Evolutionary conservation across 768 basidiomycete genomes (phyloP).

Genomic region (Kwoniella sp.): DNA sequence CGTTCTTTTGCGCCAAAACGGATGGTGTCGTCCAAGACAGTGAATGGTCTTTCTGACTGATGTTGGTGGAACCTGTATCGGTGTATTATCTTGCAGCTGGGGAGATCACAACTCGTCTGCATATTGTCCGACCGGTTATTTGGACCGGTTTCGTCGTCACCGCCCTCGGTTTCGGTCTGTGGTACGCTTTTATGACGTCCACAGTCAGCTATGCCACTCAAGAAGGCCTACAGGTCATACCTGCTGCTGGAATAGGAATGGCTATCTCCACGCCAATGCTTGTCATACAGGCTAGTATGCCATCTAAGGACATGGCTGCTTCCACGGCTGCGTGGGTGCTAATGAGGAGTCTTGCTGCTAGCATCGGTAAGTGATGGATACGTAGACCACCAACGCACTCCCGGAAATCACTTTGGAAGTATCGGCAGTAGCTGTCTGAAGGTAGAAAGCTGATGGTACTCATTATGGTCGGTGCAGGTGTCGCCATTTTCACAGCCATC

Average conservation of each 20-base stretch:
- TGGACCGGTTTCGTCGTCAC: slow-evolving; percentile 46
- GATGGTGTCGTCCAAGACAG: not conserved
- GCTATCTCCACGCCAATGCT: slow-evolving; percentile 48
- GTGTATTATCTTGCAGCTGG: slow-evolving; percentile 36
- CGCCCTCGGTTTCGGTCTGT: slow-evolving; percentile 38
- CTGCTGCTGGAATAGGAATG: slow-evolving; percentile 42
- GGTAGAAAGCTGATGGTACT: not conserved
- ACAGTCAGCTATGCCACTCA: slow-evolving; percentile 31
- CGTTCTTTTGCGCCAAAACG: no score
- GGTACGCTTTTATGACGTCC: slow-evolving; percentile 27
- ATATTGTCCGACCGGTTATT: slow-evolving; percentile 46
- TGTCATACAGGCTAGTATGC: slow-evolving; percentile 52
- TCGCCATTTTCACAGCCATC: slow-evolving; percentile 42
- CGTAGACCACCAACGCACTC: not conserved
- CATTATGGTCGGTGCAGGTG: slow-evolving; percentile 16
- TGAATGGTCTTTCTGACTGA: not conserved
- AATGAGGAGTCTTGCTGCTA: slow-evolving; percentile 42
- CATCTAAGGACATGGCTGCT: slow-evolving; percentile 53
- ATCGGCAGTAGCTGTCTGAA: no score
- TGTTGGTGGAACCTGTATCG: not conserved
- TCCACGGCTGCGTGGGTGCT: slow-evolving; percentile 49
- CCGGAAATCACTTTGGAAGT: not conserved
- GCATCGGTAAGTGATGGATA: slow-evolving; percentile 40
- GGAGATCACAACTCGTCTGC: slow-evolving; percentile 36
- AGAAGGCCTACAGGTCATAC: slow-evolving; percentile 36